Evolutionary conservation across 192 early-diverging fungal species (phyloP), one percentile per base, ranked within the genome.

Genomic region (Radiomyces spectabilis): DNA sequence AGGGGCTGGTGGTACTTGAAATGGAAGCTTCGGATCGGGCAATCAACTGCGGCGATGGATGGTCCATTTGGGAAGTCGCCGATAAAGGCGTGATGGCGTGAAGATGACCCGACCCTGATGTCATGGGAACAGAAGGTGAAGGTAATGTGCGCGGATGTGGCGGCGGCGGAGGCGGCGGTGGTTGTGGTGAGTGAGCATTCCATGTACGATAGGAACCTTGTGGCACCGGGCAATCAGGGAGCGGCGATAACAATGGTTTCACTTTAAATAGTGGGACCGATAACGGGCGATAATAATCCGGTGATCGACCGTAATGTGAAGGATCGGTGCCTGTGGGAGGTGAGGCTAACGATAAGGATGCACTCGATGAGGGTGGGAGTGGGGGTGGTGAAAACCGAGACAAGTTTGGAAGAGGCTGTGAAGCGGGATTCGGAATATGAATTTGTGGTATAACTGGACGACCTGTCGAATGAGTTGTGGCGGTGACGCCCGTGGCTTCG

Each of bases 71-170:
- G 30, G 41, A 41, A 2, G 39, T 40, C 3, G 39, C 15, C 15
- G 39, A 40, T 4, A 40, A 19, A 32, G n/a, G 29, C 21, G 43
- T 38, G 30, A 19, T 21, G 43, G 43, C 24, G 34, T 10, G 18
- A 37, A 29, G 5, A 35, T 30, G n/a, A n/a, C n/a, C n/a, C n/a
- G n/a, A n/a, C n/a, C n/a, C n/a, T 37, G 43, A 34, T 32, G 43
- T 34, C 25, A 39, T 41, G 12, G 41, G 37, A 41, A 39, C 38
- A 41, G 38, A 26, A 41, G 51, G 51, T 27, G 51, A 53, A 6
- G 51, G 51, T 21, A 53, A 26, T 39, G 35, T 15, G 35, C 15
- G 41, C 7, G 5, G 41, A 6, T 13, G 41, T 16, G 5, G 41
- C 16, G 41, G 41, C 5, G 5, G 5, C 22, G 19, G 21, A 53